Evolutionary conservation across 176 grass and related monocot genomes (phyloP).

Genomic region (Carex pumila): DNA sequence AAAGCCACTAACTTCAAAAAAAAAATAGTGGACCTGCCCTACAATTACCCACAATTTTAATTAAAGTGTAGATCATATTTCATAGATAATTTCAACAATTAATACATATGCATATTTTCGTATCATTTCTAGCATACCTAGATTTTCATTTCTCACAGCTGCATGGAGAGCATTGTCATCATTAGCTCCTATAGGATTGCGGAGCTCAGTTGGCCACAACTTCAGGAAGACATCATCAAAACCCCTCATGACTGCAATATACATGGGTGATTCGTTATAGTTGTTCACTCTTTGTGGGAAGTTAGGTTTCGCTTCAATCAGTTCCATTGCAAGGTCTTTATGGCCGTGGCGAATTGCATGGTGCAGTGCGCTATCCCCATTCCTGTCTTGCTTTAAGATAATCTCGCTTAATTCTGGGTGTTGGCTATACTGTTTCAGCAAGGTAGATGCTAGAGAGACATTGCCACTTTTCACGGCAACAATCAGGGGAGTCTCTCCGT

Average conservation of each 20-base stretch:
- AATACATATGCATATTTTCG: too few species aligned
- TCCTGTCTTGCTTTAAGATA: neutral
- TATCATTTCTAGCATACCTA: neutral
- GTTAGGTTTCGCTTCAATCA: neutral
- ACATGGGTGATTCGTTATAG: constrained; percentile 4
- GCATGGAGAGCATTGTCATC: constrained; percentile 3
- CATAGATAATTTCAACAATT: too few species aligned
- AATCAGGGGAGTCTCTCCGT: constrained; percentile 4
- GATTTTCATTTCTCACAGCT: neutral
- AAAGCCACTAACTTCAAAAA: too few species aligned
- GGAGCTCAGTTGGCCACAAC: neutral
- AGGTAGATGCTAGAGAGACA: neutral
- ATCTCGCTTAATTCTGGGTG: accelerated
- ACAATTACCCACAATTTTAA: too few species aligned
- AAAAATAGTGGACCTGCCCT: too few species aligned
- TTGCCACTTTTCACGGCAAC: neutral
- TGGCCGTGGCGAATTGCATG: neutral
- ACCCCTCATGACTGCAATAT: neutral
- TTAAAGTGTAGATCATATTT: too few species aligned
- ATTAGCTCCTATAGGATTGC: neutral
- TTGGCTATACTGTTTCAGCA: neutral
- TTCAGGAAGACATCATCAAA: neutral
- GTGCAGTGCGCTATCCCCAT: constrained; percentile 3
- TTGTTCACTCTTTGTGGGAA: neutral
- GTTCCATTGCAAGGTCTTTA: neutral